Evolutionary conservation across 192 early-diverging fungal genomes (phyloP).

Genomic region (Gaertneriomyces sp.): DNA sequence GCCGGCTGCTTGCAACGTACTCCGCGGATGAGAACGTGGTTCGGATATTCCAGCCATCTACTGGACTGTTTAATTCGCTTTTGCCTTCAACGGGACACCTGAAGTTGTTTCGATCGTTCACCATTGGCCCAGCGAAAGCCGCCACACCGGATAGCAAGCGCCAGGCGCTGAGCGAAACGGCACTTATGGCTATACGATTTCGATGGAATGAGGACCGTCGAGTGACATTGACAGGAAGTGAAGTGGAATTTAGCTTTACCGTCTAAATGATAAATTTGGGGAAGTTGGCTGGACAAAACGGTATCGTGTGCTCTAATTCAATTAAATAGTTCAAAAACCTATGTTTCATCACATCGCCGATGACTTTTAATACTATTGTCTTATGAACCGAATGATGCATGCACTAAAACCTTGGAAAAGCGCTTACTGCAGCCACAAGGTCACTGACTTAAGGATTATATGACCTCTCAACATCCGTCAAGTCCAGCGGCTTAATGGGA

Average conservation of each 20-base stretch:
- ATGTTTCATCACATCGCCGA: too few relatives aligned
- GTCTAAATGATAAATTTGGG: constrained; percentile 26
- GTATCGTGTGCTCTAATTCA: too few relatives aligned
- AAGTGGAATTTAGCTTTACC: constrained; percentile 40
- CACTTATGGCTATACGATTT: constrained; percentile 32
- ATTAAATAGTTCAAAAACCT: too few relatives aligned
- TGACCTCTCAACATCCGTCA: too few relatives aligned
- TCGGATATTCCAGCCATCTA: constrained; percentile 68
- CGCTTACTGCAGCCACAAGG: too few relatives aligned
- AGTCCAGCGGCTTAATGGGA: too few relatives aligned
- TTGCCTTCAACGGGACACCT: constrained; percentile 49
- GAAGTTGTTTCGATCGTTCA: constrained; percentile 48
- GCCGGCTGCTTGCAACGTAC: constrained; percentile 69
- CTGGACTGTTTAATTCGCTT: constrained; percentile 70
- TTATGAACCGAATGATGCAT: too few relatives aligned
- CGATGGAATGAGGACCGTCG: constrained; percentile 46
- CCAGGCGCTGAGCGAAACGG: background rate
- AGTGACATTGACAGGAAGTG: constrained; percentile 41
- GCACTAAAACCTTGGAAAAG: too few relatives aligned
- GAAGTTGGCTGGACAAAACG: too few relatives aligned
- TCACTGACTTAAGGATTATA: too few relatives aligned
- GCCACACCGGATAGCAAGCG: constrained; percentile 18
- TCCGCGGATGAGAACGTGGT: constrained; percentile 66
- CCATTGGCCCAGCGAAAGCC: constrained; percentile 36
- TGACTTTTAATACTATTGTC: too few relatives aligned